Base-by-base conservation (phyloP, 495 filamentous ascomycete genomes). In the Podospora sp. region DNA sequence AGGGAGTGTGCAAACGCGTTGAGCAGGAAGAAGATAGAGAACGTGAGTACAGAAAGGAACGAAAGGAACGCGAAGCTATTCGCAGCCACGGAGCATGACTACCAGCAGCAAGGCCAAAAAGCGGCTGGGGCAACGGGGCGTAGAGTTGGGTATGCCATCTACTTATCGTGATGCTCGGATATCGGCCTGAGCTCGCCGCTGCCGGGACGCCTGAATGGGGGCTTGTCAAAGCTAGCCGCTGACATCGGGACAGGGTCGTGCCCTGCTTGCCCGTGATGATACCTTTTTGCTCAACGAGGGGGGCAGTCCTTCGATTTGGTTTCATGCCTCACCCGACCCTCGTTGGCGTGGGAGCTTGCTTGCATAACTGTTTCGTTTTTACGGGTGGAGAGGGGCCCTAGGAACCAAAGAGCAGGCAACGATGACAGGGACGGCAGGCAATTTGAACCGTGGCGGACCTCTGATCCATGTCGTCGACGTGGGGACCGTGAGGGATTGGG, bases 1-100 rank as follows among this genome's bases (percentile, higher is more conserved):
- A 79, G 70, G 69, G 65, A 66, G 64, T 24, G 51, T 29, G 52
- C 50, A 62, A 58, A 57, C 29, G 20, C 40, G 60, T 46, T 36
- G 52, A 26, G 33, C 40, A 58, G 53, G 59, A 51, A 55, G 67
- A 63, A 52, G 36, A 63, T 21, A 46, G 59, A 49, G 53, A 66
- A 61, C 29, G 58, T n/a, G 68, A 56, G 66, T 63, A 68, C 65
- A 57, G 22, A 60, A 74, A 62, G 49, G 33, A 65, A 66, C 5
- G 67, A 72, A 66, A 63, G 53, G 63, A 72, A 65, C 29, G 68
- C 50, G 72, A 78, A 14, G 67, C 69, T 71, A 73, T 74, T 71
- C 72, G 66, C 66, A 71, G 63, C 58, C 58, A 53, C 36, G 56
- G n/a, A 40, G 60, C 71, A 60, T 25, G 56, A 60, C 59, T 20